Evolutionary conservation across 78 protist genomes (phyloP).

Genomic region (Protostelium mycophagum): DNA sequence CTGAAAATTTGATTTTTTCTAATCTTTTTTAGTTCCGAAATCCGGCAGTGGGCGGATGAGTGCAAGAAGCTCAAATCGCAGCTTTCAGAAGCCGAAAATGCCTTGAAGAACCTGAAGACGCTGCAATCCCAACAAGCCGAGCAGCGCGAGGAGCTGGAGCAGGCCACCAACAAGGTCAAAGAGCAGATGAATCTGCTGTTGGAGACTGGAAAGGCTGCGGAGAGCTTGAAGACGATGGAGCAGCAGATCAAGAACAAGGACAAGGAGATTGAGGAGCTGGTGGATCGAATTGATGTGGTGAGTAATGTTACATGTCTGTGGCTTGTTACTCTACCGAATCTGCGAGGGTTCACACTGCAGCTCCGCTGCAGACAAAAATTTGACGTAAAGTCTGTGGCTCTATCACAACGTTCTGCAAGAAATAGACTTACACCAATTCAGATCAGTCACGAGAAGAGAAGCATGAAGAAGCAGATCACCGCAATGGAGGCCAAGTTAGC

Average conservation of each 20-base stretch:
- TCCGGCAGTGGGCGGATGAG: too few relatives aligned
- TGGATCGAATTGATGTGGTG: background rate
- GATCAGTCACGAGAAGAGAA: background rate
- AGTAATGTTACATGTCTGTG: too few relatives aligned
- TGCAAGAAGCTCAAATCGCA: background rate
- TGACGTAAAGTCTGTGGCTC: too few relatives aligned
- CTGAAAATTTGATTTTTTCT: background rate
- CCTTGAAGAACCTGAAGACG: background rate
- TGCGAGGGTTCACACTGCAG: too few relatives aligned
- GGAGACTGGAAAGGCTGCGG: background rate
- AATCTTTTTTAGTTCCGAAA: background rate
- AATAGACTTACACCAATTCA: too few relatives aligned
- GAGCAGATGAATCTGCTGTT: background rate
- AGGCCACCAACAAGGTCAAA: too few relatives aligned
- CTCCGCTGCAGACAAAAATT: too few relatives aligned
- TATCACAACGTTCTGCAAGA: too few relatives aligned
- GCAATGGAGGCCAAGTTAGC: background rate
- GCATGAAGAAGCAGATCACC: background rate
- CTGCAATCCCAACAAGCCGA: background rate
- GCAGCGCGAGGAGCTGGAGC: too few relatives aligned
- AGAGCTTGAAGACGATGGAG: background rate
- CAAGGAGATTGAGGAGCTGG: background rate
- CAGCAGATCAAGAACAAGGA: background rate
- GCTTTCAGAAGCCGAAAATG: background rate
- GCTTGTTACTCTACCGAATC: too few relatives aligned